Conservation (phyloP, 1,284 basidiomycete species). For the Ganoderma multipileum region DNA sequence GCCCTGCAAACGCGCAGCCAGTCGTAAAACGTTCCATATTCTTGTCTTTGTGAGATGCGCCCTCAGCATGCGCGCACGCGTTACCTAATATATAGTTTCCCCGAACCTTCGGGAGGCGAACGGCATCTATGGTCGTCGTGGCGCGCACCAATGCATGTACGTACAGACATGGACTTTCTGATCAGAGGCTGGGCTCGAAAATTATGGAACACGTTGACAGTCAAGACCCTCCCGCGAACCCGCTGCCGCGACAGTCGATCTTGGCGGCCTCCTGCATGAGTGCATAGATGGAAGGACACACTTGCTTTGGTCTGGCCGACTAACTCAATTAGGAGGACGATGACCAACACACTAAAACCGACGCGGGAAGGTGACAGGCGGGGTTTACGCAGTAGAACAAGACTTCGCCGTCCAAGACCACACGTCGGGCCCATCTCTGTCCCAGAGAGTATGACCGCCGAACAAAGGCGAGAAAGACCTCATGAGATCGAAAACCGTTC, state of each 20-base stretch:
- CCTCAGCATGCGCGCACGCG: constrained; percentile 1
- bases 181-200: constrained; percentile 18
- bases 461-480: neutral
- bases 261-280: constrained; percentile 1
- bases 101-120: constrained; percentile 12
- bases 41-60: neutral
- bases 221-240: constrained; percentile 11
- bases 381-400: neutral
- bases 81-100: constrained; percentile 31
- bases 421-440: neutral
- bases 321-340: neutral
- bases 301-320: too few relatives aligned
- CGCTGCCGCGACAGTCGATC: neutral
- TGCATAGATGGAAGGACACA: neutral
- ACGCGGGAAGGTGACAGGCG: neutral
- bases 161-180: constrained; percentile 10
- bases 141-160: constrained; percentile 1
- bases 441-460: neutral
- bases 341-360: neutral
- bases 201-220: constrained; percentile 6
- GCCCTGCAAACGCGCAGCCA: constrained; percentile 23
- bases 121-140: constrained; percentile 4
- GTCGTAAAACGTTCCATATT: neutral
- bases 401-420: neutral
- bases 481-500: neutral